phyloP scores from a whole-genome alignment of 2,329 filamentous ascomycete genomes.

The Alternaria atra region DNA sequence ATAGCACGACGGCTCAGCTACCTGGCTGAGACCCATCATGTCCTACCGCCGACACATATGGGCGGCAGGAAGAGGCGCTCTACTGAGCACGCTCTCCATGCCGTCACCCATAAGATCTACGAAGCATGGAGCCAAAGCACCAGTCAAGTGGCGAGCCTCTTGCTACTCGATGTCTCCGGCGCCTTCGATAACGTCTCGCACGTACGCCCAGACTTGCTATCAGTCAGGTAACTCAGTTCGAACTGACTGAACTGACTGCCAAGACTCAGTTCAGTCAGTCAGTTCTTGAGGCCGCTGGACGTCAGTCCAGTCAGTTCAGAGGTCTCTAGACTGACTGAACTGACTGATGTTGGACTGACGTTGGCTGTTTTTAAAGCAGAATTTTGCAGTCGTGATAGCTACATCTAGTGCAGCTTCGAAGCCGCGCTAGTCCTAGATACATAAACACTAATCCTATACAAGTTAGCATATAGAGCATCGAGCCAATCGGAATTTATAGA shows the following conservation, averaged over 20 bases:
- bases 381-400: too few species aligned
- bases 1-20: slow-evolving; percentile 27
- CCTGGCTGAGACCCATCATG: slow-evolving; percentile 22
- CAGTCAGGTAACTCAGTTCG: slow-evolving; percentile 17
- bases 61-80: slow-evolving; percentile 35
- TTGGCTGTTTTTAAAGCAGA: too few species aligned
- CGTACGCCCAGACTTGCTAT: slow-evolving; percentile 7
- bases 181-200: slow-evolving; percentile 43
- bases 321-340: too few species aligned
- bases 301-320: background rate
- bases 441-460: too few species aligned
- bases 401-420: too few species aligned
- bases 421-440: too few species aligned
- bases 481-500: too few species aligned
- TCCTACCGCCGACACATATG: slow-evolving; percentile 33
- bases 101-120: slow-evolving; percentile 36
- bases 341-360: too few species aligned
- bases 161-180: slow-evolving; percentile 42
- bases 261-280: slow-evolving; percentile 15
- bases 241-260: slow-evolving; percentile 14
- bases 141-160: slow-evolving; percentile 37
- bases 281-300: slow-evolving; percentile 4
- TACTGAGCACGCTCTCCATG: slow-evolving; percentile 38
- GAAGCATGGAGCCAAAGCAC: slow-evolving; percentile 25
- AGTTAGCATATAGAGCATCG: too few species aligned